These are phyloP conservation scores for Gnomoniopsis smithogilvyi DNA, from an alignment of 2,329 filamentous ascomycete genomes.

Conservation along the genomic window DNA sequence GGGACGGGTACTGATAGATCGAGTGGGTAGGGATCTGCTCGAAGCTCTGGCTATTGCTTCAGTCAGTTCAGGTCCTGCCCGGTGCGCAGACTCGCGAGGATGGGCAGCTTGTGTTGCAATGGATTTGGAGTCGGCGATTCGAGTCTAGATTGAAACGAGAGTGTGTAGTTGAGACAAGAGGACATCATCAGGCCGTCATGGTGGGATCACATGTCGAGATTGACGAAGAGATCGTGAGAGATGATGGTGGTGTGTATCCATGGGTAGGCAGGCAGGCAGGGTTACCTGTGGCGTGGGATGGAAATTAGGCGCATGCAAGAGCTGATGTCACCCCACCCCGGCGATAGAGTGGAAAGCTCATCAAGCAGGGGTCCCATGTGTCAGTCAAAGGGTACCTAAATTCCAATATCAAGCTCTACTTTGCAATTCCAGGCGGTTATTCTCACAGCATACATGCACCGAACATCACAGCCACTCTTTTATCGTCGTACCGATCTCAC, in stretches of 20 bases:
- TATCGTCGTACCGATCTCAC: not conserved
- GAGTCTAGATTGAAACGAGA: not conserved
- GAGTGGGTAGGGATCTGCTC: not conserved
- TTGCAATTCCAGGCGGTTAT: too few species aligned
- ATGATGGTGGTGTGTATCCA: not conserved
- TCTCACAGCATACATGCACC: not conserved
- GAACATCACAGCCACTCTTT: not conserved
- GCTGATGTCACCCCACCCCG: not conserved
- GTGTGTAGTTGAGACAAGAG: not conserved
- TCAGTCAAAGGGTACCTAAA: too few species aligned
- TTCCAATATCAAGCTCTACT: too few species aligned
- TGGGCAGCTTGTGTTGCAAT: too few species aligned
- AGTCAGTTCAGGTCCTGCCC: too few species aligned
- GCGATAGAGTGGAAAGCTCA: too few species aligned
- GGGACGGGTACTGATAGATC: not conserved
- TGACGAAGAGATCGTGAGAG: not conserved
- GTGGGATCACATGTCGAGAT: too few species aligned
- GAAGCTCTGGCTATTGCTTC: too few species aligned
- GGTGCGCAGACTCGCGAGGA: too few species aligned
- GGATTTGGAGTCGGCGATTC: too few species aligned
- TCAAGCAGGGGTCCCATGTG: too few species aligned
- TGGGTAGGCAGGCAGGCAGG: too few species aligned
- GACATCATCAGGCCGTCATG: not conserved
- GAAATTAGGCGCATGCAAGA: not conserved
- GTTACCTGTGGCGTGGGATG: not conserved